Base-by-base conservation (phyloP, 2,329 filamentous ascomycete genomes). In the Colletotrichum orbiculare region DNA sequence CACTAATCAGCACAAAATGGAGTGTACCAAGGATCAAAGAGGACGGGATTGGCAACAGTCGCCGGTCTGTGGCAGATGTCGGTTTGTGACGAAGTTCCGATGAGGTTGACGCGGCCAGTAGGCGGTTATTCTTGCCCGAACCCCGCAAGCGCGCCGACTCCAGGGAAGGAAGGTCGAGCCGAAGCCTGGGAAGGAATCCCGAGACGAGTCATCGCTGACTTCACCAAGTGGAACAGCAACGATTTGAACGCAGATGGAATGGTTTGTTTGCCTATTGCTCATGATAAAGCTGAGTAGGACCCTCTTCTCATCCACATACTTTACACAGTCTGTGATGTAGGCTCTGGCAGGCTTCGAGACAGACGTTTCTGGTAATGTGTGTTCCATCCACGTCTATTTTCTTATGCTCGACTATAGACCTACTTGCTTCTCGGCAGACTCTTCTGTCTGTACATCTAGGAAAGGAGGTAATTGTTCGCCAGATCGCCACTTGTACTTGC, bases 401-500 rank as follows among this genome's bases (percentile, higher is more conserved):
- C 25, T 1, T 4, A 25, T 25, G 25, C 25, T 25, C 4, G 25
- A 25, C 25, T 25, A 4, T 25, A 25, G 25, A 4, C 25, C 25
- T 4, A 25, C 25, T 25, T n/a, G 25, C 17, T 25, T 25, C 25
- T 25, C 25, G 3, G 4, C 25, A 25, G 38, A 41, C 33, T 35
- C 46, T 13, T 46, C 6, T 1, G 3, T 15, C 1, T 6, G 34
- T 10, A 6, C 17, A 6, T 4, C 17, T 10, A 49, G 13, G 2
- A 48, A 42, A 2, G 43, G 11, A 2, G 54, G 45, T 15, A n/a
- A 17, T 2, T 56, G n/a, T 11, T 68, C 58, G 11, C 64, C 64
- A 50, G 60, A 50, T 37, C 50, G 49, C 64, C 64, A 68, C 39
- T 64, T 68, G 42, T 60, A 68, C 13, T 25, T 55, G 25, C 66